These are phyloP conservation scores for Lactarius indigo DNA, from an alignment of 768 basidiomycete genomes.

Conservation along the genomic window DNA sequence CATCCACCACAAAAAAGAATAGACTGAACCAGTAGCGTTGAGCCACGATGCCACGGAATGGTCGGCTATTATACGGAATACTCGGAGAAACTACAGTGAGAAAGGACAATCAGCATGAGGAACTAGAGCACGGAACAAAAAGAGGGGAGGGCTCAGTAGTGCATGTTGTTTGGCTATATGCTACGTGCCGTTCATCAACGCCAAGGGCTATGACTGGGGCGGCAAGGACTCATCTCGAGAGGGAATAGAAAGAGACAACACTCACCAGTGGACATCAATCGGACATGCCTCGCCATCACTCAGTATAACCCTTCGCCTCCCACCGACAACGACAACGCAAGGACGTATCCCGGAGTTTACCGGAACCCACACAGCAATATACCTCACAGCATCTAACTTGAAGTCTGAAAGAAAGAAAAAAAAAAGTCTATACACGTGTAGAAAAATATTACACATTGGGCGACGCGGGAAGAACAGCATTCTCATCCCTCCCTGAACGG, in stretches of 20 bases:
- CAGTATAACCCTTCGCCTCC: neutral
- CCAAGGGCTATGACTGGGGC: constrained; percentile 28
- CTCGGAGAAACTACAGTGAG: neutral
- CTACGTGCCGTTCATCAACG: constrained; percentile 26
- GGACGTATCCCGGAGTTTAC: neutral
- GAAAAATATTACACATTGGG: constrained; percentile 22
- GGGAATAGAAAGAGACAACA: neutral
- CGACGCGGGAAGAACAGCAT: constrained; percentile 55
- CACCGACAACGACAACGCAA: neutral
- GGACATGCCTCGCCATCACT: neutral
- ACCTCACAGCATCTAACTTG: constrained; percentile 3
- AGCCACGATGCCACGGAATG: neutral
- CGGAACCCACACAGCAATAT: neutral
- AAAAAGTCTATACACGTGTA: constrained; percentile 17
- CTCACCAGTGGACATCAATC: constrained; percentile 4
- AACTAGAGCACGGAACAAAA: neutral
- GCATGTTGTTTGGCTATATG: constrained; percentile 28
- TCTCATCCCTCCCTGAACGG: constrained; percentile 66
- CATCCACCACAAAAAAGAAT: neutral
- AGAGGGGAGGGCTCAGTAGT: constrained; percentile 16
- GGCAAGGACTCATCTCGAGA: constrained; percentile 23
- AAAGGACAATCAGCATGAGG: constrained; percentile 2
- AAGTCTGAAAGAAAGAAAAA: constrained; percentile 9
- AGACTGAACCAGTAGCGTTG: neutral
- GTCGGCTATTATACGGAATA: neutral